phyloP scores from a whole-genome alignment of 148 eudicot species.

The Rhododendron simsii region DNA sequence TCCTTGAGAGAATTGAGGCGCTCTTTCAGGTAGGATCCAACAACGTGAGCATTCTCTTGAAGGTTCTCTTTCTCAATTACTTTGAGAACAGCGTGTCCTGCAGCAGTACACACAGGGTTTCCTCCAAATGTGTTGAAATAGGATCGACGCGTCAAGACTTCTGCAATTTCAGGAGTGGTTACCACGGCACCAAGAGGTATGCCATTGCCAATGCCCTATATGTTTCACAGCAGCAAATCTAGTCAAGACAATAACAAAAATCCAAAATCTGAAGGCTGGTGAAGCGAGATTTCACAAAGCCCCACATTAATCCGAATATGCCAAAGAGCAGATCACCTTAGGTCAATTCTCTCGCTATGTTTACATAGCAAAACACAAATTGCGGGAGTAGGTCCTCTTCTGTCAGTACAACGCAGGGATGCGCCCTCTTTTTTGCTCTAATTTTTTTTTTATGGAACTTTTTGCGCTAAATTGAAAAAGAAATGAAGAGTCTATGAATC shows the following conservation, averaged over 20 bases:
- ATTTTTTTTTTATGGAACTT: no score
- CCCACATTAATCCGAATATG: not conserved
- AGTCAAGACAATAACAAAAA: not conserved
- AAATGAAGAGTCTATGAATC: not conserved
- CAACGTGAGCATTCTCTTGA: conserved; percentile 79
- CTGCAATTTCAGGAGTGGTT: conserved; percentile 92
- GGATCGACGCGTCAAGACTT: conserved; percentile 68
- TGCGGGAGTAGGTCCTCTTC: not conserved
- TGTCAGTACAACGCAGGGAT: not conserved
- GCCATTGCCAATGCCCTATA: conserved; percentile 96
- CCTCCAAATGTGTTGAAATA: conserved; percentile 99
- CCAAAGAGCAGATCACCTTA: not conserved
- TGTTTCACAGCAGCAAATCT: not conserved
- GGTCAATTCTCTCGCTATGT: not conserved
- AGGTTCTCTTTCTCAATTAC: conserved; percentile 90
- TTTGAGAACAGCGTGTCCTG: conserved; percentile 82
- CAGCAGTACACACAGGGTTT: conserved; percentile 93
- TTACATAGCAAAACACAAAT: not conserved
- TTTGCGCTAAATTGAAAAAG: not conserved
- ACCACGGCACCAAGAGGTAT: conserved; percentile 97
- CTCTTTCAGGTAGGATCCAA: conserved; percentile 75
- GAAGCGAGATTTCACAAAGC: not conserved
- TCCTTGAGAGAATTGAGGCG: conserved; percentile 65
- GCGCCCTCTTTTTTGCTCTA: not conserved
- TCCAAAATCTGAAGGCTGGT: not conserved